These are phyloP conservation scores for Lichtheimia ramosa DNA, from an alignment of 371 early-diverging fungal species.

Conservation along the genomic window DNA sequence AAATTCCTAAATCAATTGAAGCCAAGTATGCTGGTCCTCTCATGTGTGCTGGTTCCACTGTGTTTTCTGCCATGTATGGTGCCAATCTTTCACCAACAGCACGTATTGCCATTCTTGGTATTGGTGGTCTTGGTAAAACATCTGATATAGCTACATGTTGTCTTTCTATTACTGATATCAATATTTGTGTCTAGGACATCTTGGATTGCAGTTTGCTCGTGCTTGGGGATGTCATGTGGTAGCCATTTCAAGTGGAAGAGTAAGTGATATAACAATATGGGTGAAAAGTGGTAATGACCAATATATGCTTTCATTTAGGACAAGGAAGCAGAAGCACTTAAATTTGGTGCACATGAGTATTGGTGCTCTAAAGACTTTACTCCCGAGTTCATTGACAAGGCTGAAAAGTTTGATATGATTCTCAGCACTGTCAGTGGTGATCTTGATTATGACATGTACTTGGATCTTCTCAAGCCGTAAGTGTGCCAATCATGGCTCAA, in stretches of 20 bases:
- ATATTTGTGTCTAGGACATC: conserved; percentile 70
- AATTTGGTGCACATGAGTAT: conserved; percentile 68
- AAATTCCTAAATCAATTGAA: conserved; percentile 54
- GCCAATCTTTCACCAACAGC: conserved; percentile 47
- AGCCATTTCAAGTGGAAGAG: conserved; percentile 25
- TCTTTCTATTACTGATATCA: no score
- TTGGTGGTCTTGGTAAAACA: conserved; percentile 79
- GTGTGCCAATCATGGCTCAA: neutral
- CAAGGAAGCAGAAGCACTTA: conserved; percentile 64
- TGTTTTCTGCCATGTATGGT: conserved; percentile 54
- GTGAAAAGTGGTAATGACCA: conserved; percentile 1
- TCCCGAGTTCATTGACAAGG: conserved; percentile 22
- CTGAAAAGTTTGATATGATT: conserved; percentile 47
- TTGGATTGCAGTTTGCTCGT: conserved; percentile 66
- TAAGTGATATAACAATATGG: conserved; percentile 2
- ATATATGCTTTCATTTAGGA: conserved; percentile 13
- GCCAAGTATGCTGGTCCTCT: conserved; percentile 56
- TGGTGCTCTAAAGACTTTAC: conserved; percentile 43
- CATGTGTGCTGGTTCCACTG: conserved; percentile 71
- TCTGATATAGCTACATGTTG: no score
- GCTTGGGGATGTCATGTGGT: conserved; percentile 61
- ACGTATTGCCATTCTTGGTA: conserved; percentile 65
- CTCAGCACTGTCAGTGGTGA: conserved; percentile 46
- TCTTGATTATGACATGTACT: conserved; percentile 41
- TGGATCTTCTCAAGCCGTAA: conserved; percentile 32